Conservation (phyloP, 2,329 filamentous ascomycete species). For the Calonectria pseudoreteaudii region DNA sequence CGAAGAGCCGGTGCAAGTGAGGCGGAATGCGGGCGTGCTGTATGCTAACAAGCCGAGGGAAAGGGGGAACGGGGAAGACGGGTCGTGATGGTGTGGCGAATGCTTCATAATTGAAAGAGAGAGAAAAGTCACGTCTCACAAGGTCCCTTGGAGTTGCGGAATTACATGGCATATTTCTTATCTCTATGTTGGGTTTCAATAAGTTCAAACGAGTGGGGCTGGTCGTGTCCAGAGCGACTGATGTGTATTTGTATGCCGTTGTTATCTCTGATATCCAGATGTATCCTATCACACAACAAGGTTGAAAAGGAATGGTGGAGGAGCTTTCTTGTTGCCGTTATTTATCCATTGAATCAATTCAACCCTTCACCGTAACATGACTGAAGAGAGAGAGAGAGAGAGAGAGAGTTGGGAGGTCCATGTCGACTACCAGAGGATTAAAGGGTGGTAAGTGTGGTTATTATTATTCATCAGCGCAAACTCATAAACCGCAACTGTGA, state of each 20-base stretch:
- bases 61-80: neutral
- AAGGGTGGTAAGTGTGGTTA: neutral
- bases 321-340: neutral
- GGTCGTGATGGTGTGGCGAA: neutral
- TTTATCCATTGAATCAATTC: neutral
- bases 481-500: neutral
- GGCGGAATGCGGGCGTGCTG: neutral
- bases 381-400: too few relatives aligned
- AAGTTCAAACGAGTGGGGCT: constrained; percentile 1
- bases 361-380: neutral
- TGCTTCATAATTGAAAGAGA: neutral
- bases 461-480: neutral
- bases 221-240: neutral
- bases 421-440: neutral
- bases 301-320: constrained; percentile 4
- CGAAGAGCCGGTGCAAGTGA: neutral
- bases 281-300: neutral
- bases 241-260: constrained; percentile 20
- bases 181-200: constrained; percentile 13
- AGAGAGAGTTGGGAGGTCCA: neutral
- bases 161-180: constrained; percentile 5
- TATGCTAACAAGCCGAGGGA: neutral
- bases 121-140: neutral
- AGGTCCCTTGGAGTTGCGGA: neutral
- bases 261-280: constrained; percentile 8